These are phyloP conservation scores for Zygosaccharomyces lentus DNA, from an alignment of 805 yeast species.

Conservation along the genomic window DNA sequence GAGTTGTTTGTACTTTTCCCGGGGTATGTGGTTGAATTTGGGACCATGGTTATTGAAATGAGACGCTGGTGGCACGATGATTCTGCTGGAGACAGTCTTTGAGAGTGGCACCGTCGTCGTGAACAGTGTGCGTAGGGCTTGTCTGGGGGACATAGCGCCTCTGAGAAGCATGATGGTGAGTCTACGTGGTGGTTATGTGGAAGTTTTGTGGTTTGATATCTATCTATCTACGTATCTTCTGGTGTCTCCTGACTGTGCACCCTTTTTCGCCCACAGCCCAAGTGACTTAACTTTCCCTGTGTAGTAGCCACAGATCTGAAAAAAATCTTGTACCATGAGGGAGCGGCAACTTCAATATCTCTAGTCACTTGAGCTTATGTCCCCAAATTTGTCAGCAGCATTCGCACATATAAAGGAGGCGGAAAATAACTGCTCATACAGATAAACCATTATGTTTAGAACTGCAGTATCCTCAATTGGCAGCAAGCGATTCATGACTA, in stretches of 20 bases:
- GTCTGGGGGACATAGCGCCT: neutral
- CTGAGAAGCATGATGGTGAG: neutral
- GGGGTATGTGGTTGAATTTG: constrained; percentile 12
- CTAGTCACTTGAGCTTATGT: neutral
- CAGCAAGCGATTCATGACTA: neutral
- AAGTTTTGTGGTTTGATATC: too few species aligned
- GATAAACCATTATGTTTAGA: neutral
- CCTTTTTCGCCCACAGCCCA: constrained; percentile 1
- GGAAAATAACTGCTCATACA: too few species aligned
- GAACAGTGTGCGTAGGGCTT: constrained; percentile 7
- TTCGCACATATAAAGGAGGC: neutral
- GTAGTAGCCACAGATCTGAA: neutral
- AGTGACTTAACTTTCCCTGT: neutral
- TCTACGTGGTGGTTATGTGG: too few species aligned
- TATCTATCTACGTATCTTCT: neutral
- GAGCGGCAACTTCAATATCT: constrained; percentile 1
- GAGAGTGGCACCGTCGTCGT: constrained; percentile 8
- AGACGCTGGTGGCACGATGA: constrained; percentile 22
- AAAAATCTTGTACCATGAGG: neutral
- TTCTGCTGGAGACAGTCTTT: constrained; percentile 19
- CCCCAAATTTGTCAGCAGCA: constrained; percentile 2
- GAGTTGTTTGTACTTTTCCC: constrained; percentile 40
- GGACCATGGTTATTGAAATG: constrained; percentile 11
- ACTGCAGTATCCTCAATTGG: neutral
- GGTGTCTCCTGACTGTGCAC: neutral